A percentile compares a stretch with the other conserved stretches of the same genome.
These are phyloP conservation scores for Cyberlindnera maclurae DNA, from an alignment of 805 yeast species.

Conservation along the genomic window DNA sequence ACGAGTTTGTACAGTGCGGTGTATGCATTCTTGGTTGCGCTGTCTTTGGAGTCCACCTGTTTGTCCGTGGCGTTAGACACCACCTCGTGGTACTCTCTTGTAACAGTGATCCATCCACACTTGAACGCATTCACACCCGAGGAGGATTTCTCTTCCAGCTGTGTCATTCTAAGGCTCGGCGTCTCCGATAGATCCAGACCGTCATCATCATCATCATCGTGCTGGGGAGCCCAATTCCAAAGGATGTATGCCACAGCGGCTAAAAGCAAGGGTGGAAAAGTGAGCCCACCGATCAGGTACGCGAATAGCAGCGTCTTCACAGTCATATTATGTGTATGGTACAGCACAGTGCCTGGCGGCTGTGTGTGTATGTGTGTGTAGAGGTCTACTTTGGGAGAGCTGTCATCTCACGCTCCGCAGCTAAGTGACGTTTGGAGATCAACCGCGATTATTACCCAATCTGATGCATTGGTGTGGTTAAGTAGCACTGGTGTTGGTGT, in stretches of 20 bases:
- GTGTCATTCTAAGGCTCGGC: slow-evolving; percentile 47
- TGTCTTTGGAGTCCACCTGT: slow-evolving; percentile 21
- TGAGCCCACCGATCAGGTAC: slow-evolving; percentile 74
- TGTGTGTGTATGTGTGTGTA: background rate
- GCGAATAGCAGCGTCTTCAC: slow-evolving; percentile 26
- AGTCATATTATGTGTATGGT: background rate
- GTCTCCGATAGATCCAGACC: slow-evolving; percentile 23
- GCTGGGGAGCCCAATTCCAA: slow-evolving; percentile 27
- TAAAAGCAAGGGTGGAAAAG: slow-evolving; percentile 60
- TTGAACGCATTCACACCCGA: slow-evolving; percentile 58
- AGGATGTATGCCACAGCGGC: slow-evolving; percentile 33
- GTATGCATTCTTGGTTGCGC: slow-evolving; percentile 43
- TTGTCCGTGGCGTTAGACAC: slow-evolving; percentile 30
- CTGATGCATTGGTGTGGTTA: too few relatives aligned
- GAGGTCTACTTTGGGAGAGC: too few relatives aligned
- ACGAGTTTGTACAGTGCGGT: slow-evolving; percentile 54
- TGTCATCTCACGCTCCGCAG: too few relatives aligned
- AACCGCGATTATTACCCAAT: too few relatives aligned
- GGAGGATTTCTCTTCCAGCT: slow-evolving; percentile 51
- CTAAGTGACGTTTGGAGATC: too few relatives aligned
- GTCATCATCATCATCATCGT: slow-evolving; percentile 20
- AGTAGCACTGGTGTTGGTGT: too few relatives aligned
- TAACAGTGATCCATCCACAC: slow-evolving; percentile 81
- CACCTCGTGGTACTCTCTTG: slow-evolving; percentile 62
- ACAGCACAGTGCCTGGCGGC: background rate